Percentiles rank a stretch among this genome's conserved stretches.
These are phyloP conservation scores for Anethum foeniculum DNA, from an alignment of 140 eudicot genomes.

Conservation along the genomic window DNA sequence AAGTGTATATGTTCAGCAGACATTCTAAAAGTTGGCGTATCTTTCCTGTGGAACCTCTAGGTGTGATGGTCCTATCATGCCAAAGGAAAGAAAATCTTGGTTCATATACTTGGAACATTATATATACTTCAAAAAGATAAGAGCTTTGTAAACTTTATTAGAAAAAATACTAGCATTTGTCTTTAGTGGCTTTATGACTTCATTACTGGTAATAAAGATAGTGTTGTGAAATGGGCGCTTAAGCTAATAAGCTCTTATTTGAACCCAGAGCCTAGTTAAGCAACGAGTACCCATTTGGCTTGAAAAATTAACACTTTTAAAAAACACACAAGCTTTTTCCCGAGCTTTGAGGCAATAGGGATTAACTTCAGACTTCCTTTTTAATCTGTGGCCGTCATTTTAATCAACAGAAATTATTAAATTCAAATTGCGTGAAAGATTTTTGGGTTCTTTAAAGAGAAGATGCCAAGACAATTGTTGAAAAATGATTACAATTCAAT, in stretches of 20 bases:
- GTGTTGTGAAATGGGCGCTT: not conserved
- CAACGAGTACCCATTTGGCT: not conserved
- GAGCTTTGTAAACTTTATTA: not conserved
- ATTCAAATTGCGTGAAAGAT: not conserved
- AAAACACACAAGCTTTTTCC: not conserved
- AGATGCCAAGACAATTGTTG: not conserved
- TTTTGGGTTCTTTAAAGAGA: not conserved
- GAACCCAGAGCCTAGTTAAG: not conserved
- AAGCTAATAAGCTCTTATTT: not conserved
- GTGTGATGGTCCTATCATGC: not conserved
- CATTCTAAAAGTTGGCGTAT: not conserved
- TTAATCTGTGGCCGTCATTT: not conserved
- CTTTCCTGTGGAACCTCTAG: not conserved
- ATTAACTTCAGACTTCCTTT: not conserved
- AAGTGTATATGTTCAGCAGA: not conserved
- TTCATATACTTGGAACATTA: not conserved
- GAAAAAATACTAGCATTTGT: not conserved
- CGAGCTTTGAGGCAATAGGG: not conserved
- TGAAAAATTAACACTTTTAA: not conserved
- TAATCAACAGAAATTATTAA: not conserved
- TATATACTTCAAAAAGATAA: not conserved
- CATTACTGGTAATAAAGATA: not conserved
- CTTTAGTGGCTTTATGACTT: not conserved
- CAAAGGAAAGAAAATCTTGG: not conserved
- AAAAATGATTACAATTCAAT: not conserved